phyloP scores from a whole-genome alignment of 768 basidiomycete genomes.

The Neoboletus subvelutipes region DNA sequence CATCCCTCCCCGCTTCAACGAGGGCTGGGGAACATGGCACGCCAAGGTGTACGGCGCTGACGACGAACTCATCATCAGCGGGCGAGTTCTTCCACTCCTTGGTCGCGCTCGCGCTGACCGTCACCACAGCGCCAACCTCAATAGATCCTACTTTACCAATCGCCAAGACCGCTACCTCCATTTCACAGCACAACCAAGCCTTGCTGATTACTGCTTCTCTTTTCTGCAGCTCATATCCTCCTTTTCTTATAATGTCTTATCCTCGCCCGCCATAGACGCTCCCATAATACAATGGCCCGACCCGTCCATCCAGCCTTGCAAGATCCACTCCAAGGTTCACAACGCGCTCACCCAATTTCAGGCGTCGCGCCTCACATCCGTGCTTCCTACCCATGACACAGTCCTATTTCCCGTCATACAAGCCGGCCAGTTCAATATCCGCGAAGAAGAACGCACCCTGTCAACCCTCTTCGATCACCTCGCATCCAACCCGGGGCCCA shows the following conservation, averaged over 20 bases:
- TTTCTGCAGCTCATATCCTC: constrained; percentile 67
- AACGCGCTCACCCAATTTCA: constrained; percentile 62
- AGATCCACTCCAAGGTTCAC: constrained; percentile 61
- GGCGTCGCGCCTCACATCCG: constrained; percentile 31
- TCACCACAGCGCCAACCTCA: constrained; percentile 80
- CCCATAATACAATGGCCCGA: constrained; percentile 71
- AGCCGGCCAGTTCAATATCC: constrained; percentile 81
- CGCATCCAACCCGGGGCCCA: constrained; percentile 16
- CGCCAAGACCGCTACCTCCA: constrained; percentile 93
- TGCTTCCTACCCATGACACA: constrained; percentile 35
- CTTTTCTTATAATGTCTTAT: constrained; percentile 61
- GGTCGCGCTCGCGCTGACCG: constrained; percentile 1
- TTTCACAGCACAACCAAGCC: constrained; percentile 54
- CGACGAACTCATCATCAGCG: constrained; percentile 88
- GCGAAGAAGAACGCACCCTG: constrained; percentile 77
- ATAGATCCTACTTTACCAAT: constrained; percentile 89
- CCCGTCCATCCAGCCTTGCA: constrained; percentile 60
- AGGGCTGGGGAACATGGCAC: constrained; percentile 99
- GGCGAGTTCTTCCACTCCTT: constrained; percentile 51
- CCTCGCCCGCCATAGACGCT: constrained; percentile 38
- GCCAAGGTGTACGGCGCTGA: constrained; percentile 94
- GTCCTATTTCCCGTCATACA: constrained; percentile 83
- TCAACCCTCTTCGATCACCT: constrained; percentile 57
- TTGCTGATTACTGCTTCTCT: constrained; percentile 83
- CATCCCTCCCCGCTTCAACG: constrained; percentile 92